Evolutionary conservation across 208 protist species (phyloP), one percentile per base, ranked within the genome.

Genomic region (Leishmania tropica): DNA sequence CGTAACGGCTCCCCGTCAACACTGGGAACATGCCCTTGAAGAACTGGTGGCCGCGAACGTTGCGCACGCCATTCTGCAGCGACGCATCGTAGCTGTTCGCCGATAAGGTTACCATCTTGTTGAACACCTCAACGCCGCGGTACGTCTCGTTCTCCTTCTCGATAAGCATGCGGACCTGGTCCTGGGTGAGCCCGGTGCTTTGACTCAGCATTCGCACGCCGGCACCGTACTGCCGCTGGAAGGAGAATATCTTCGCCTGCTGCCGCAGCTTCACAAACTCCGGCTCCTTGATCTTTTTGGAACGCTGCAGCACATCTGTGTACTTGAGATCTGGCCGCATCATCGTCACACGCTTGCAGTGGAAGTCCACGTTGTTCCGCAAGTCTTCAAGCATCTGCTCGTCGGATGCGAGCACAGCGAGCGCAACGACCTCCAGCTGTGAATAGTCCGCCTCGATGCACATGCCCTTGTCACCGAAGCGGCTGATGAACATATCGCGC

Each of bases 221-320:
- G 6, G 96, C 96, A 70, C 96, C 96, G 86, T 98, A 98, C 86
- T 98, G 96, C 70, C 96, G 86, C 85, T 98, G 96, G 79, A 98
- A 98, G 54, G 95, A 98, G 85, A 98, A 98, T 60, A 98, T 97
- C 82, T 98, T 98, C 8, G 96, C 96, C 83, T 98, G 96, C 83
- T 97, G 95, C 17, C 96, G 92, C 78, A 97, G 84, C 87, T 97
- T 96, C 67, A 96, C 93, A 86, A 97, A 98, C 85, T 97, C 96
- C 15, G 93, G 94, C 79, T 97, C 95, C 86, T 98, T 98, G 81
- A 98, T 96, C 81, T 95, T 96, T 80, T 98, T 98, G 48, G 95
- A 93, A 19, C 91, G 90, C 77, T 90, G 88, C 47, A 98, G 83
- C 62, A 98, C 92, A 53, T 97, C 94, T 3, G 91, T 96, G 88